Evolutionary conservation across 2,329 filamentous ascomycete genomes (phyloP), one percentile per base, ranked within the genome.

Genomic region (Aspergillus caelatus): DNA sequence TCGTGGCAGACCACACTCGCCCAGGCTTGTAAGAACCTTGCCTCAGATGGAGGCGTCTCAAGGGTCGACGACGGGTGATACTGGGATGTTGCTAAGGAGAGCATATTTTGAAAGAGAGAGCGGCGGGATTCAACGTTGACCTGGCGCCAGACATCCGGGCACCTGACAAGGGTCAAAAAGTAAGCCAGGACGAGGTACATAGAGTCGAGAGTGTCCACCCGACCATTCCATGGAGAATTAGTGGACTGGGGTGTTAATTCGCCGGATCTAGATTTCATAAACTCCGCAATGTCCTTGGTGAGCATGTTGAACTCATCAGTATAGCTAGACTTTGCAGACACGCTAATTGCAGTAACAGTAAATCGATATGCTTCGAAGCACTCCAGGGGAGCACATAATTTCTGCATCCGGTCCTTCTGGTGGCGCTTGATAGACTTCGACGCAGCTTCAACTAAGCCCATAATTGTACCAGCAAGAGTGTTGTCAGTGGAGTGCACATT

Each of bases 361-460:
- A 79, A 75, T 32, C 69, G 72, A 65, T 76, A 79, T 30, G 75
- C 76, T 58, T 79, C 77, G 66, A 77, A 76, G 6, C 74, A 74
- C 54, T 80, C 78, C 39, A 77, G 65, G n/a, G 70, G 68, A 26
- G 72, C 68, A 50, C 72, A 68, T 30, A 70, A 63, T 26, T 57
- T 62, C 32, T 72, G 70, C 57, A 65, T 57, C 45, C 67, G 50
- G 14, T 75, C 67, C 59, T 71, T 71, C 45, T 75, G 72, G 60
- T 75, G 71, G 36, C 69, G 68, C 46, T 71, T 71, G 50, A 79
- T 68, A 16, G 71, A 65, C 45, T 72, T 72, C 12, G 71, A 63
- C 39, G 76, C 76, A 30, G 63, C 65, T 43, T 73, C 67, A 32
- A 75, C 59, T 26, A 79, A 62, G n/a, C 66, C 63, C 21, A 62